Evolutionary conservation across 495 filamentous ascomycete species (phyloP).

Genomic region (Xylaria cubensis): DNA sequence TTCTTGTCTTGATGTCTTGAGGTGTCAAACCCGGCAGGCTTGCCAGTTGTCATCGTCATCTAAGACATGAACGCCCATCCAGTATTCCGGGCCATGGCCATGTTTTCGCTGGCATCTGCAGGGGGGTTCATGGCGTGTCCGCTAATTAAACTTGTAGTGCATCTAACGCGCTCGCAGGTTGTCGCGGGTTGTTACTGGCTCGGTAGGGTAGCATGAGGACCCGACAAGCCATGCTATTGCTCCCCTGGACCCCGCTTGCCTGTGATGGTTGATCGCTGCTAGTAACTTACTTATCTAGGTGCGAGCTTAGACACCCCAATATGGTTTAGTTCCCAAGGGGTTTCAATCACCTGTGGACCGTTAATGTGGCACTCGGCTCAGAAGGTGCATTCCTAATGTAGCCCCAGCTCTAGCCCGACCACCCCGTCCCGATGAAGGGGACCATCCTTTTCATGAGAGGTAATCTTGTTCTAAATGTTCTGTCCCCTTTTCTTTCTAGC

Average conservation of each 20-base stretch:
- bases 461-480: constrained; percentile 2
- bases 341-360: constrained; percentile 7
- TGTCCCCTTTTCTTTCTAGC: constrained; percentile 8
- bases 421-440: neutral
- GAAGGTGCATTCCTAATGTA: neutral
- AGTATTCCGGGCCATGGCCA: neutral
- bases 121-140: neutral
- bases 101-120: constrained; percentile 17
- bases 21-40: constrained; percentile 5
- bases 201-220: constrained; percentile 9
- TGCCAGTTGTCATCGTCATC: constrained; percentile 12
- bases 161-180: neutral
- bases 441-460: constrained; percentile 7
- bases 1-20: neutral
- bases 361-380: constrained; percentile 13
- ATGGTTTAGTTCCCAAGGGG: constrained; percentile 7
- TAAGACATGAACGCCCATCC: neutral
- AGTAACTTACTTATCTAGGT: neutral
- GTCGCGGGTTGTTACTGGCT: neutral
- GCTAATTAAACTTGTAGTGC: constrained; percentile 9
- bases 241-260: neutral
- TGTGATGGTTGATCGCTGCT: constrained; percentile 5
- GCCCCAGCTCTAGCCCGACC: neutral
- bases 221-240: constrained; percentile 16
- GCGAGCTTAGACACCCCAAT: neutral